Evolutionary conservation across 2,329 filamentous ascomycete genomes (phyloP).

Genomic region (Diaporthe sp.): DNA sequence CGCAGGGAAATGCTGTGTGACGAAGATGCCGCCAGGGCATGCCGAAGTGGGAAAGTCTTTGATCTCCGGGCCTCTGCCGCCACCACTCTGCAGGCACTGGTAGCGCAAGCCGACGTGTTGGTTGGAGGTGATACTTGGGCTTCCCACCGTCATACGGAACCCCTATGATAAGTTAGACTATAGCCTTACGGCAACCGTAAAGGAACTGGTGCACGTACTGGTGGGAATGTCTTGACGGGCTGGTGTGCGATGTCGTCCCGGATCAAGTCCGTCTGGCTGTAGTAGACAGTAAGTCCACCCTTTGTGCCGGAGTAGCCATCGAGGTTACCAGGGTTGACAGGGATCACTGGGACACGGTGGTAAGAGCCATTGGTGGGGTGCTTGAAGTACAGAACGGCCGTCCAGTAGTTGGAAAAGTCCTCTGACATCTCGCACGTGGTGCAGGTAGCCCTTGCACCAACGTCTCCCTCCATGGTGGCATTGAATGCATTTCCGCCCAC

Average conservation of each 20-base stretch:
- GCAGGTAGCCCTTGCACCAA: slow-evolving; percentile 49
- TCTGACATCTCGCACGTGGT: slow-evolving; percentile 53
- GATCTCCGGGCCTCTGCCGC: slow-evolving; percentile 46
- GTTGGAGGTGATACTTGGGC: slow-evolving; percentile 44
- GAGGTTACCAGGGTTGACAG: slow-evolving; percentile 48
- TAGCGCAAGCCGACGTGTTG: slow-evolving; percentile 49
- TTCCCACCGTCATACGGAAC: slow-evolving; percentile 58
- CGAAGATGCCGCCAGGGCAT: slow-evolving; percentile 58
- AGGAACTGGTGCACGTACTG: slow-evolving; percentile 42
- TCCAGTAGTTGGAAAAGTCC: slow-evolving; percentile 54
- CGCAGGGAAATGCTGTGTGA: slow-evolving; percentile 48
- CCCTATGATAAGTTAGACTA: slow-evolving; percentile 47
- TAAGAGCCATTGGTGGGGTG: slow-evolving; percentile 44
- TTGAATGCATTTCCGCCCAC: slow-evolving; percentile 46
- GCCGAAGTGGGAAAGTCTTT: slow-evolving; percentile 52
- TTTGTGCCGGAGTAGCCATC: slow-evolving; percentile 50
- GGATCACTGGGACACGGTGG: slow-evolving; percentile 49
- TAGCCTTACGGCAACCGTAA: background rate
- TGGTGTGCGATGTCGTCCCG: slow-evolving; percentile 54
- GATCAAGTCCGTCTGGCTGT: slow-evolving; percentile 56
- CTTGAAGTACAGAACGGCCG: slow-evolving; percentile 48
- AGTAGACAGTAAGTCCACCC: slow-evolving; percentile 59
- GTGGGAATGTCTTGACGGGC: slow-evolving; percentile 54
- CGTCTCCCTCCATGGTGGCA: slow-evolving; percentile 47
- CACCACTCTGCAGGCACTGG: slow-evolving; percentile 50